Evolutionary conservation across 1,284 basidiomycete genomes (phyloP), one percentile per base, ranked within the genome.

Genomic region (Ustilago nuda): DNA sequence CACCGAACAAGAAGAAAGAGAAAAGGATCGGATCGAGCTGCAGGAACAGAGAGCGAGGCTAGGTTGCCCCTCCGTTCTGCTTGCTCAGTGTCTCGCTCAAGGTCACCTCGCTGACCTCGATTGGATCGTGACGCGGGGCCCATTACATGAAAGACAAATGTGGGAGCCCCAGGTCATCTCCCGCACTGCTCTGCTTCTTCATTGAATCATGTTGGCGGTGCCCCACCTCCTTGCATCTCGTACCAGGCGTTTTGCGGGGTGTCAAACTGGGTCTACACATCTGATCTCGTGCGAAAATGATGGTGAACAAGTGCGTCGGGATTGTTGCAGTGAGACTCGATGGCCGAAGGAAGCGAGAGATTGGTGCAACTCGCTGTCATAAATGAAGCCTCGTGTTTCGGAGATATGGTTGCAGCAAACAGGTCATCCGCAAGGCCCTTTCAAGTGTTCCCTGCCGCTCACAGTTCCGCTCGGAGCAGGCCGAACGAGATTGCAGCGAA

Each of bases 401-500:
- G 27, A 50, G 48, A 50, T 2, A 50, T 50, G 15, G 33, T 12
- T 8, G 48, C 48, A 50, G 48, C 48, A 32, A 50, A 50, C 27
- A 50, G 8, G 48, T 30, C 12, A 11, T 30, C 15, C 7, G 6
- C 11, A 32, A 23, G 48, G n/a, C 8, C n/a, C 1, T 19, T 36
- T n/a, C 12, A 8, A 37, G 13, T 52, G 23, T 13, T 50, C 32
- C 7, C 32, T 35, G 32, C n/a, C 41, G 15, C 23, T 50, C 8
- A 32, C 27, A 48, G 2, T 5, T 50, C 48, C 23, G 48, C 30
- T 23, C 48, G 27, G 48, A 13, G 17, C 30, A 55, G 55, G 46
- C 60, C 53, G 66, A 57, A 54, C 69, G 61, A 72, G 53, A 39
- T 56, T 66, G 23, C 60, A 67, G 61, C 70, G 65, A 72, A 66